Conservation (phyloP, 176 grass and related monocot genomes). For the Carex scoparia region DNA sequence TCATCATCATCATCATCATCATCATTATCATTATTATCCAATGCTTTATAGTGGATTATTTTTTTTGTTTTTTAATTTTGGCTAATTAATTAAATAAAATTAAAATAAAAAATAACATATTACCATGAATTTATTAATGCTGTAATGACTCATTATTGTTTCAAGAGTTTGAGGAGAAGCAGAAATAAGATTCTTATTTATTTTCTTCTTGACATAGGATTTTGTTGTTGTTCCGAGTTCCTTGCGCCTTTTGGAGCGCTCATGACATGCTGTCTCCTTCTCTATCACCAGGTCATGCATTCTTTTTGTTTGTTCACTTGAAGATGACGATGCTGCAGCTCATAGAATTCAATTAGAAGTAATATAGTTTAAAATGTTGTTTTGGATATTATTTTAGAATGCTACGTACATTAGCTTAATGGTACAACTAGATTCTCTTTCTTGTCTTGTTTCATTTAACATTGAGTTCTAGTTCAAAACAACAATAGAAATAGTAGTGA, state of each 20-base stretch:
- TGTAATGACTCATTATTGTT: not conserved
- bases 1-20: too few species aligned
- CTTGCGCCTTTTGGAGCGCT: not conserved
- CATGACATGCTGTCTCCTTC: not conserved
- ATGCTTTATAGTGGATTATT: not conserved
- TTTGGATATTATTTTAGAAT: not conserved
- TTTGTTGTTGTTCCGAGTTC: not conserved
- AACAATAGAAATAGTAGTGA: not conserved
- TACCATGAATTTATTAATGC: conserved; percentile 19
- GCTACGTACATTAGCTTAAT: not conserved
- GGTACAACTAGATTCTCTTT: not conserved
- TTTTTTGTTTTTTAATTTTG: too few species aligned
- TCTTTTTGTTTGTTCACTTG: conserved; percentile 4
- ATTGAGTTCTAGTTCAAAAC: not conserved
- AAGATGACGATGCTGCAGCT: not conserved
- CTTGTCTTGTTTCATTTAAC: not conserved
- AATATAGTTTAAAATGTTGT: not conserved
- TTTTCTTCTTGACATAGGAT: not conserved
- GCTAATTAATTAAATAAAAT: not conserved
- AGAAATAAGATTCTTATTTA: not conserved
- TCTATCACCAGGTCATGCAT: not conserved
- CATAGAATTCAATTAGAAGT: not conserved
- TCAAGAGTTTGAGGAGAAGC: conserved; percentile 5
- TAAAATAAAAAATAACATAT: not conserved
- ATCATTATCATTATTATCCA: not conserved